Conservation (phyloP, 306 rosid species). For the Trichosanthes cucumerina region DNA sequence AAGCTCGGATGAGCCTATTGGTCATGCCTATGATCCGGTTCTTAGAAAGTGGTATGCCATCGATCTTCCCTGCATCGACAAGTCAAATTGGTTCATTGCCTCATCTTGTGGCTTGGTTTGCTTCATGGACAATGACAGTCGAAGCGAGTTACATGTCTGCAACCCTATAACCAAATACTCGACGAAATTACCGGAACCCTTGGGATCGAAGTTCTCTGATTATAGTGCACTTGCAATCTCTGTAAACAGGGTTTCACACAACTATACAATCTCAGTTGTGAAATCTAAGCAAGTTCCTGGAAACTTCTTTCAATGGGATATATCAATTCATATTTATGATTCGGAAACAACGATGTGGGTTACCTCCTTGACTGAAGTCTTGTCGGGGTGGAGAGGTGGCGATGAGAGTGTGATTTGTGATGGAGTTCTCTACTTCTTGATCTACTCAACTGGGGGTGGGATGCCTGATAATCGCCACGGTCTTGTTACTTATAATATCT, state of each 20-base stretch:
- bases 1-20: slow-evolving; percentile 55
- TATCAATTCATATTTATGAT: slow-evolving; percentile 59
- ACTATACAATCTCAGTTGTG: slow-evolving; percentile 53
- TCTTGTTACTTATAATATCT: slow-evolving; percentile 46
- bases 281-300: slow-evolving; percentile 82
- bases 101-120: slow-evolving; percentile 76
- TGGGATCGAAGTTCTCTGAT: slow-evolving; percentile 49
- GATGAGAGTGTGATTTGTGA: slow-evolving; percentile 83
- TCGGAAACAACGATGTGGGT: slow-evolving; percentile 52
- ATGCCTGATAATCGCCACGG: slow-evolving; percentile 58
- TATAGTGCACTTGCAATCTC: slow-evolving; percentile 76
- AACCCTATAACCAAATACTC: slow-evolving; percentile 57
- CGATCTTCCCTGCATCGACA: slow-evolving; percentile 59
- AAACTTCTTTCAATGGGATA: slow-evolving; percentile 62
- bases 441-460: slow-evolving; percentile 64
- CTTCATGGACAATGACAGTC: slow-evolving; percentile 74
- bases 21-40: slow-evolving; percentile 64
- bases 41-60: slow-evolving; percentile 84
- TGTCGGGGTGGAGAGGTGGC: slow-evolving; percentile 94
- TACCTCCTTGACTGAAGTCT: slow-evolving; percentile 53
- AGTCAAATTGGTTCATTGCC: slow-evolving; percentile 52
- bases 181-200: slow-evolving; percentile 59
- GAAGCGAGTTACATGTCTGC: slow-evolving; percentile 53
- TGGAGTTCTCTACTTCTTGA: slow-evolving; percentile 66
- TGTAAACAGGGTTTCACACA: slow-evolving; percentile 35